phyloP scores from a whole-genome alignment of 2,329 filamentous ascomycete genomes.

The Alternaria burnsii region DNA sequence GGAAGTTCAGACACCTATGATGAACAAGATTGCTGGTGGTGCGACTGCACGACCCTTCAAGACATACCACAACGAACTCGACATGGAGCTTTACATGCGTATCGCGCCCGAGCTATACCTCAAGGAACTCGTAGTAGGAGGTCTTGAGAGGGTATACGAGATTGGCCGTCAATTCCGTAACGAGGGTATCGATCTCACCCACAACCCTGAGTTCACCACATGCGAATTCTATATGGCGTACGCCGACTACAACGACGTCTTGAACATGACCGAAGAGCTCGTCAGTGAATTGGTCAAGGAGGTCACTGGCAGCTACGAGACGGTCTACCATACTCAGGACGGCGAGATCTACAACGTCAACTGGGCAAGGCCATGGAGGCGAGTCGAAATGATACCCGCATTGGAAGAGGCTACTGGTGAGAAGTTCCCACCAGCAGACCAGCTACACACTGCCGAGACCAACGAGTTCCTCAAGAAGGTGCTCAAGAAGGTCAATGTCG shows the following conservation, averaged over 20 bases:
- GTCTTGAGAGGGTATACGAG: slow-evolving; percentile 93
- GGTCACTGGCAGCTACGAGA: slow-evolving; percentile 84
- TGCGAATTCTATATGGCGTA: slow-evolving; percentile 93
- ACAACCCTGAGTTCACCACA: slow-evolving; percentile 98
- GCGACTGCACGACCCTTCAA: slow-evolving; percentile 95
- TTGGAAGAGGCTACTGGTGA: slow-evolving; percentile 89
- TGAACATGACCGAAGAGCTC: slow-evolving; percentile 91
- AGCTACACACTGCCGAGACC: slow-evolving; percentile 89
- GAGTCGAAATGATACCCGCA: slow-evolving; percentile 93
- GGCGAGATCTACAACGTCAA: slow-evolving; percentile 91
- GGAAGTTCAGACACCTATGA: slow-evolving; percentile 94
- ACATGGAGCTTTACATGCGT: slow-evolving; percentile 95
- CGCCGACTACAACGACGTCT: slow-evolving; percentile 77
- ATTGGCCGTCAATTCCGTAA: slow-evolving; percentile 96
- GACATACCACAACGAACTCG: slow-evolving; percentile 94
- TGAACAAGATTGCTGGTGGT: slow-evolving; percentile 94
- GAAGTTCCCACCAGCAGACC: slow-evolving; percentile 89
- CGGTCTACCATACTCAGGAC: slow-evolving; percentile 83
- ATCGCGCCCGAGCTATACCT: slow-evolving; percentile 95
- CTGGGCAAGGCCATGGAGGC: slow-evolving; percentile 94
- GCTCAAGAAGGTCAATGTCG: slow-evolving; percentile 88
- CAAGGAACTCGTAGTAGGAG: slow-evolving; percentile 95
- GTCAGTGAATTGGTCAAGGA: slow-evolving; percentile 89
- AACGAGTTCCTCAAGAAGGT: slow-evolving; percentile 80
- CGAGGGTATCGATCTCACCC: slow-evolving; percentile 88